Evolutionary conservation across 345 rosid genomes (phyloP), one percentile per base, ranked within the genome.

Genomic region (Hypericum perforatum): DNA sequence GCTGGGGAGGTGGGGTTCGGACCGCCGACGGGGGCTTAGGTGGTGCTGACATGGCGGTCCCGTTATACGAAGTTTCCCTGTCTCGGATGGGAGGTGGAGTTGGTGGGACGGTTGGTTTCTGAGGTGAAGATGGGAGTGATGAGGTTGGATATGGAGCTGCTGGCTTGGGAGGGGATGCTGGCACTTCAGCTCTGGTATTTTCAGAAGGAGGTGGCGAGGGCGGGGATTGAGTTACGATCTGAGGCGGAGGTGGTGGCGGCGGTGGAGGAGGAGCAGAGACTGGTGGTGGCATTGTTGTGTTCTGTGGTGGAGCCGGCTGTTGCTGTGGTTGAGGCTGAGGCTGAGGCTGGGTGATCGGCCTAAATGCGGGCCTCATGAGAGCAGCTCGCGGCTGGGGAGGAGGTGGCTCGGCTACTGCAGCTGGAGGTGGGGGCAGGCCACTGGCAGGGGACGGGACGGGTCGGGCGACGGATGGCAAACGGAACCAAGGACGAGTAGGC

Each of bases 401-500:
- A 9, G 72, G 40, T 6, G 78, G 56, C 32, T 58, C 67, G 2
- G 78, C 73, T 6, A 66, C 16, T 5, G 76, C 64, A 11, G 68
- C 7, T 39, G 76, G 68, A 11, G 64, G 37, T 40, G 63, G 45
- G 2, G 72, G 32, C 32, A 4, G 32, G 32, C 32, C 32, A 4
- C 4, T 22, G 32, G 32, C 32, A 22, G 32, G 32, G 32, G 32
- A 22, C 32, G 32, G 32, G 32, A 22, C 55, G 2, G 77, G 73
- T 22, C 82, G 77, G 37, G 64, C 58, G 9, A 78, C 39, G 42
- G 85, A 74, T 16, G 74, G 46, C 52, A 75, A 66, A 54, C 87
- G 87, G 38, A 69, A 69, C 87, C 87, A 80, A 9, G 74, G 79
- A 42, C 85, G 81, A 53, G 16, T 15, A 8, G 66, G 64, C 10